Conservation (phyloP, 495 filamentous ascomycete genomes). For the Lasiosphaeriaceae sp. region DNA sequence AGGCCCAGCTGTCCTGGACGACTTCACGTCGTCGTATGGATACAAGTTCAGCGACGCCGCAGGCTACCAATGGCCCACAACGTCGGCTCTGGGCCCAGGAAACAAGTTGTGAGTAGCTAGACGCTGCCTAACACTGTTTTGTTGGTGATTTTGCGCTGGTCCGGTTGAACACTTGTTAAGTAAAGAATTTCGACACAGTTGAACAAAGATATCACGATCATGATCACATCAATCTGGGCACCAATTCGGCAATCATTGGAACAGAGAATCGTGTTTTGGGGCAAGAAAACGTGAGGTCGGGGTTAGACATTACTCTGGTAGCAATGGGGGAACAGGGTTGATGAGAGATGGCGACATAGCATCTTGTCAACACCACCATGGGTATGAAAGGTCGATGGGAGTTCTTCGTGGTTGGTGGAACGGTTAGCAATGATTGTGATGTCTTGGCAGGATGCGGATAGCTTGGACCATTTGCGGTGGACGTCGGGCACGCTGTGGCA, state of each 20-base stretch:
- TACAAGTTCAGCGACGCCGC: constrained; percentile 98
- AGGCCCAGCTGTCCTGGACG: constrained; percentile 92
- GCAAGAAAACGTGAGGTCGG: neutral
- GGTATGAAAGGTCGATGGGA: neutral
- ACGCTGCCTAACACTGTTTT: constrained; percentile 10
- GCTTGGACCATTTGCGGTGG: neutral
- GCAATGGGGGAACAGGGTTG: neutral
- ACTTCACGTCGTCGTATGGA: constrained; percentile 95
- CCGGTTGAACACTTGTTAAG: constrained; percentile 21
- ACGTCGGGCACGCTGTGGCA: too few relatives aligned
- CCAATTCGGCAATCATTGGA: neutral
- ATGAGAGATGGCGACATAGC: neutral
- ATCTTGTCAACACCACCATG: neutral
- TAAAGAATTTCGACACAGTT: constrained; percentile 13
- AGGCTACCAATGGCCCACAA: constrained; percentile 91
- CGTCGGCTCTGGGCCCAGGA: constrained; percentile 48
- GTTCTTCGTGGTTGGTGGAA: neutral
- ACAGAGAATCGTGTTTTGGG: neutral
- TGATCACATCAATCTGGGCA: constrained; percentile 2
- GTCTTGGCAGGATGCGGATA: neutral
- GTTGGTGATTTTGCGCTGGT: neutral
- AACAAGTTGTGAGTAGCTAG: constrained; percentile 65
- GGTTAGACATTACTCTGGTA: neutral
- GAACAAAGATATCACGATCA: constrained; percentile 9
- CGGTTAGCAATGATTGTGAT: neutral